Percentiles rank a stretch among this genome's conserved stretches.
These are phyloP conservation scores for Diddensiella caesifluorescens DNA, from an alignment of 805 yeast species.

Conservation along the genomic window DNA sequence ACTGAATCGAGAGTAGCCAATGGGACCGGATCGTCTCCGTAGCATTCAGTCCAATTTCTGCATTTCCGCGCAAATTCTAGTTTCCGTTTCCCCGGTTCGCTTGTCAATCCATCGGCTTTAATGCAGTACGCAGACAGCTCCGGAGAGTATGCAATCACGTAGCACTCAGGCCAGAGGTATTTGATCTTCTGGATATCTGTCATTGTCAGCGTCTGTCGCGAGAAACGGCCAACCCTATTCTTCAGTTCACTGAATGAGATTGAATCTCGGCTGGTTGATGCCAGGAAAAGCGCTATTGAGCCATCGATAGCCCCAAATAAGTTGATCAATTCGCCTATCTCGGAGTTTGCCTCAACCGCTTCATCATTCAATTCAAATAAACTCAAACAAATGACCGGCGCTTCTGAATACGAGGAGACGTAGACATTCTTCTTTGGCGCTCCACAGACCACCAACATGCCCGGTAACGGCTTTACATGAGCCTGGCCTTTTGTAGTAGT, in stretches of 20 bases:
- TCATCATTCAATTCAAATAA: too few species aligned
- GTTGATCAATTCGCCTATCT: constrained; percentile 9
- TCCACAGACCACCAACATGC: too few species aligned
- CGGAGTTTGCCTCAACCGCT: constrained; percentile 7
- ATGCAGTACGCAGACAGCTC: not conserved
- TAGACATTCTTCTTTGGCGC: too few species aligned
- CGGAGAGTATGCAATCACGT: constrained; percentile 13
- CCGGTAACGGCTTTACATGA: too few species aligned
- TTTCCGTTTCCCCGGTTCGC: constrained; percentile 4
- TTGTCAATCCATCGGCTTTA: constrained; percentile 9
- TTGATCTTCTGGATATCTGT: constrained; percentile 22
- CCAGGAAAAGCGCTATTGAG: constrained; percentile 20
- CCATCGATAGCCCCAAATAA: constrained; percentile 25
- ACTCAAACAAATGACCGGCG: too few species aligned
- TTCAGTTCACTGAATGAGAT: constrained; percentile 21
- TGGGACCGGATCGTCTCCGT: too few species aligned
- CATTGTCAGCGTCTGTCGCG: constrained; percentile 19
- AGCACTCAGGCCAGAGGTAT: constrained; percentile 24
- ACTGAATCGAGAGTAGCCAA: not conserved
- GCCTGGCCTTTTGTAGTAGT: too few species aligned
- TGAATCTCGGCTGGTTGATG: constrained; percentile 22
- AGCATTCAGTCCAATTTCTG: too few species aligned
- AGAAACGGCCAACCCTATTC: constrained; percentile 16
- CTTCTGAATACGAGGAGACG: too few species aligned
- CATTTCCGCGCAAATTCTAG: constrained; percentile 7